Base-by-base conservation (phyloP, 1,139 yeast species). In the Zygoascus meyerae region DNA sequence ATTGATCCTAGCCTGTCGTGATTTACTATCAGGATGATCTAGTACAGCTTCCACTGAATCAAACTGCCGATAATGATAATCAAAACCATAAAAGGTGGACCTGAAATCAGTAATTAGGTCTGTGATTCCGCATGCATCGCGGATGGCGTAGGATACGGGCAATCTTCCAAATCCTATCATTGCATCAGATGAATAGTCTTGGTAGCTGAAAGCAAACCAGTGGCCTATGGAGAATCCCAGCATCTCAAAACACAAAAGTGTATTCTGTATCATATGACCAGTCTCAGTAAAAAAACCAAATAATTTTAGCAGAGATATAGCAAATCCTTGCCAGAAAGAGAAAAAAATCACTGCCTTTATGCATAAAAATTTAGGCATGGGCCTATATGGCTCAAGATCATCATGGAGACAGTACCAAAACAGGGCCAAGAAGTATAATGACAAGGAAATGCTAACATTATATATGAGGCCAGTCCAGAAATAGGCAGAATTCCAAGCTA, bases 271-370 rank as follows among this genome's bases (percentile, higher is more conserved):
- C 11, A 81, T 74, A 30, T 74, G 5, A 48, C 78, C 75, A 3
- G 48, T 35, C 10, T 62, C 68, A 16, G 63, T 63, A 16, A 87
- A 68, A 1, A 77, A 54, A 1, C 84, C 81, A 37, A 79, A 64
- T 55, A 74, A 73, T 53, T 75, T 79, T 35, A 86, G 60, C 1
- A 84, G 62, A 0, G 86, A 80, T 42, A 92, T 70, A 0, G 82
- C 58, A 21, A 90, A 73, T 0, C 96, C 92, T 63, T 92, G 98
- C 98, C 98, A 92, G 64, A 89, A 92, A 14, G 95, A 86, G 33
- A 96, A 97, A 72, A 92, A 92, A 48, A 94, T 90, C 49, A 92
- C 86, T 54, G 89, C 73, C 63, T 92, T 92, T 46, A 92, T 95
- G 68, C 97, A 89, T 40, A 94, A 65, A 62, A 92, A 92, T 65